These are phyloP conservation scores for Chrysanthemum seticuspe DNA, from an alignment of 129 eudicot genomes.

Conservation along the genomic window DNA sequence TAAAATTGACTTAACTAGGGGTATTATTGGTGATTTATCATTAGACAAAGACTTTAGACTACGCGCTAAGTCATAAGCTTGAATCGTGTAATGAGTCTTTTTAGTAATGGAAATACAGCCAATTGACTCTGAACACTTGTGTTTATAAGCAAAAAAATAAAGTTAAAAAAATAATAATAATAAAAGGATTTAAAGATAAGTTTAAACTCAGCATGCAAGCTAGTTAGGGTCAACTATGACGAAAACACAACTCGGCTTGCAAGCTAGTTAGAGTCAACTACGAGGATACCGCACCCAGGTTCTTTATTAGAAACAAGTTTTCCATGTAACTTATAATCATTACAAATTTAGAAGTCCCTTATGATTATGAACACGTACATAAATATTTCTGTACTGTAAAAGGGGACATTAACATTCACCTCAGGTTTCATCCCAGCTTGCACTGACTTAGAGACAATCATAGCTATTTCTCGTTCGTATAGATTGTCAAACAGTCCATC, in stretches of 20 bases:
- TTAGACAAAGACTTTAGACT: too few relatives aligned
- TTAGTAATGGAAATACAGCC: neutral
- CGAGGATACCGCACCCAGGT: neutral
- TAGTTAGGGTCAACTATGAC: neutral
- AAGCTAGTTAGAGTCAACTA: neutral
- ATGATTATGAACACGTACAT: neutral
- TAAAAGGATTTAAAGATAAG: neutral
- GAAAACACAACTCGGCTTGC: neutral
- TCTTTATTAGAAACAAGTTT: neutral
- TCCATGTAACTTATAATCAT: neutral
- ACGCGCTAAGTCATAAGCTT: neutral
- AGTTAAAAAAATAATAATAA: too few relatives aligned
- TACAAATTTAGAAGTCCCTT: neutral
- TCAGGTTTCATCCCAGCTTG: constrained; percentile 47
- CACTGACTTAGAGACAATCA: constrained; percentile 53
- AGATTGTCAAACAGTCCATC: constrained; percentile 94
- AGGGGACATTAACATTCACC: constrained; percentile 36
- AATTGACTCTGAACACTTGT: too few relatives aligned
- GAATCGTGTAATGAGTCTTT: neutral
- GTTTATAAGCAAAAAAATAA: too few relatives aligned
- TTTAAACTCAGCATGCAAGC: constrained; percentile 10
- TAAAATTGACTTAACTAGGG: neutral
- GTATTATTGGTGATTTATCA: neutral
- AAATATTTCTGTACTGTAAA: neutral
- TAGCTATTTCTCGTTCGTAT: constrained; percentile 69